Evolutionary conservation across 208 protist genomes (phyloP).

Genomic region (Acanthamoeba polyphaga): DNA sequence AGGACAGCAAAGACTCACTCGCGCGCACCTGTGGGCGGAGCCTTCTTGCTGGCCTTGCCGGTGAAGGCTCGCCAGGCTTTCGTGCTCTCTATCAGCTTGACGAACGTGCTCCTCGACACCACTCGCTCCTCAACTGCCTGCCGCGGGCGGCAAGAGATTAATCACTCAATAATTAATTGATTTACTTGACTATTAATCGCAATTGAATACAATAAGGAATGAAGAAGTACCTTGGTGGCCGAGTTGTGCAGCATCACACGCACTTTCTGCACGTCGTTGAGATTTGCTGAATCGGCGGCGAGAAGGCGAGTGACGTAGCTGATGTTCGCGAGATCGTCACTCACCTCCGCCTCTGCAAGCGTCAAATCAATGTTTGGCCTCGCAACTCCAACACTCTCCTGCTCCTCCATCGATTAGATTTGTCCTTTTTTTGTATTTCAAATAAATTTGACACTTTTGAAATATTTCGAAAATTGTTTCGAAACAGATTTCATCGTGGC

Average conservation of each 20-base stretch:
- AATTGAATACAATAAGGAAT: neutral
- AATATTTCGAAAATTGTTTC: too few species aligned
- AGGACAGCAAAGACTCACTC: neutral
- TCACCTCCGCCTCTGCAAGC: neutral
- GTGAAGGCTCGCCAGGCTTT: slow-evolving; percentile 43
- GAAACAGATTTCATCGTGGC: too few species aligned
- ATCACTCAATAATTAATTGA: neutral
- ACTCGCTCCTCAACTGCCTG: slow-evolving; percentile 13
- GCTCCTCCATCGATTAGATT: too few species aligned
- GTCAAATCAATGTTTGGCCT: neutral
- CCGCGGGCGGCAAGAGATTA: neutral
- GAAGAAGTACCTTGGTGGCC: neutral
- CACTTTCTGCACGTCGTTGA: slow-evolving; percentile 2
- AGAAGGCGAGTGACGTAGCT: slow-evolving; percentile 10
- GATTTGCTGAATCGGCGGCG: slow-evolving; percentile 10
- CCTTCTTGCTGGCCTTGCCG: slow-evolving; percentile 28
- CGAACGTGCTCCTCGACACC: neutral
- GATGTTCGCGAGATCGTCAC: neutral
- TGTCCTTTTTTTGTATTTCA: too few species aligned
- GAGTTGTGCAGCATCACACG: slow-evolving; percentile 2
- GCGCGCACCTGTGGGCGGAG: neutral
- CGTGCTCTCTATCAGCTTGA: slow-evolving; percentile 20
- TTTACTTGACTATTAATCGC: neutral
- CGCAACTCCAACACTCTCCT: neutral
- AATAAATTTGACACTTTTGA: too few species aligned